Percentiles rank a stretch among this genome's conserved stretches.
Conservation (phyloP, 257 asterid genomes). For the Nicotiana tomentosiformis region DNA sequence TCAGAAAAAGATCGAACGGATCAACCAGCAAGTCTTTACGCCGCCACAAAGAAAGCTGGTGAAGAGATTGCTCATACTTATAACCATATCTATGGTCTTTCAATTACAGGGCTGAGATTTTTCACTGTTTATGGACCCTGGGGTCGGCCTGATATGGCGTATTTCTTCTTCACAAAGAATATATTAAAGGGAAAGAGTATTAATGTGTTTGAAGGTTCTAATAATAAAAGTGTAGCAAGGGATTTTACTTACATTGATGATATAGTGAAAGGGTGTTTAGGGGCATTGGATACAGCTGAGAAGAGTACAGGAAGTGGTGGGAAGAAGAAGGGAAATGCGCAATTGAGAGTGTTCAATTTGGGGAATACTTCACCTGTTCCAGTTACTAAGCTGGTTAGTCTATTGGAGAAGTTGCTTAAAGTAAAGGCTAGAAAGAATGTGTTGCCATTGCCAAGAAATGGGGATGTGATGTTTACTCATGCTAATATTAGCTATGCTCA, state of each 20-base stretch:
- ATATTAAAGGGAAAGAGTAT: constrained; percentile 30
- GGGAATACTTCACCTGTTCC: constrained; percentile 41
- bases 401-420: constrained; percentile 26
- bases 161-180: constrained; percentile 37
- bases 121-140: constrained; percentile 43
- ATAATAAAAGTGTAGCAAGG: constrained; percentile 31
- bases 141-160: constrained; percentile 51
- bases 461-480: constrained; percentile 35
- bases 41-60: constrained; percentile 45
- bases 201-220: constrained; percentile 24
- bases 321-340: constrained; percentile 30
- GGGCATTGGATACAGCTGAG: constrained; percentile 30
- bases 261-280: constrained; percentile 30
- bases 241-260: constrained; percentile 44
- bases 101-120: constrained; percentile 37
- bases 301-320: constrained; percentile 45
- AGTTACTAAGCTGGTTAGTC: constrained; percentile 28
- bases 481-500: constrained; percentile 34
- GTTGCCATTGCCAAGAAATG: constrained; percentile 29
- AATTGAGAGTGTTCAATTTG: constrained; percentile 35
- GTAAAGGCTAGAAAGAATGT: constrained; percentile 27
- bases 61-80: constrained; percentile 45
- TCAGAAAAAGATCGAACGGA: constrained; percentile 35
- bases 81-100: constrained; percentile 38
- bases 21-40: constrained; percentile 36